Base-by-base conservation (phyloP, 2,329 filamentous ascomycete species). In the Fusarium protoensiforme region DNA sequence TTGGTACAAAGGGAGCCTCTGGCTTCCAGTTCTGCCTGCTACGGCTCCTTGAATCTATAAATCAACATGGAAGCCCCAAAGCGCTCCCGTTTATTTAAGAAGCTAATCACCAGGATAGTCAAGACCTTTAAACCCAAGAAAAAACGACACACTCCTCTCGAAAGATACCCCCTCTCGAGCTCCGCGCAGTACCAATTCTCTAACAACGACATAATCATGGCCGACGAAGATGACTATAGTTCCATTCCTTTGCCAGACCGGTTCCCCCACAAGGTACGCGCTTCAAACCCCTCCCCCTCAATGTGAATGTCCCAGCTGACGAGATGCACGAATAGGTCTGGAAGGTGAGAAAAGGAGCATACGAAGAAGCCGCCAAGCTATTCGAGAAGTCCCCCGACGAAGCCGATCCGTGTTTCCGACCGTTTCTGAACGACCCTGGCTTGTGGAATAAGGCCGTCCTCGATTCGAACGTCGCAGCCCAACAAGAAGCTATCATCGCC, bases 381-480 rank as follows among this genome's bases (percentile, higher is more conserved):
- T 98, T 99, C 82, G 92, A 95, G 80, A 87, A 90, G 67, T 94
- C 95, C 7, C 92, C 94, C 69, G 92, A 95, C 83, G 96, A 98
- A 81, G 89, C 91, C 76, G 93, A 97, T 80, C 92, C 95, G 14
- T 92, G 92, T 38, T 98, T 99, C 78, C 89, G 91, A 76, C 94
- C 96, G 1, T 99, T 98, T 79, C 84, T 96, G 69, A 91, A 93
- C 80, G 96, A 99, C 75, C 88, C 95, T 1, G 86, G 91, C 71
- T 82, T 99, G 69, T 98, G 95, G 96, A 98, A 98, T 82, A 92
- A 91, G 38, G 96, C 95, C 1, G 96, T 96, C 8, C 91, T 92
- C 77, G 96, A 99, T 83, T 96, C 95, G 63, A 99, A 99, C 78
- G 96, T 99, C 67, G 96, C 96, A 20, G 96, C 97, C 36, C 96